phyloP scores from a whole-genome alignment of 2,329 filamentous ascomycete genomes.

The Exophiala sideris region DNA sequence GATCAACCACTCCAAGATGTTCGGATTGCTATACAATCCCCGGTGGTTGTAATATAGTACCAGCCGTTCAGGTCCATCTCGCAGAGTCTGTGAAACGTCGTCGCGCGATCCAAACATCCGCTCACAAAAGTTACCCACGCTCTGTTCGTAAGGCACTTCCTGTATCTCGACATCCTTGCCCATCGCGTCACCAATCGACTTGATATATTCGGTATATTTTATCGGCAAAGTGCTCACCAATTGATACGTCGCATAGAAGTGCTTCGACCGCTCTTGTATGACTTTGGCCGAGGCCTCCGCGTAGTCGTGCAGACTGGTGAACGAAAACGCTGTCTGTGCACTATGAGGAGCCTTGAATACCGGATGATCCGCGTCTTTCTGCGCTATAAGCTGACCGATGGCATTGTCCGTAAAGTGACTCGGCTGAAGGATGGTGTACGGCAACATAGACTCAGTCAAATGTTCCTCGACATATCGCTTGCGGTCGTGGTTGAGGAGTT shows the following conservation, averaged over 20 bases:
- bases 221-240: constrained; percentile 7
- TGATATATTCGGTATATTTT: constrained; percentile 7
- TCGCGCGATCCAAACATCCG: background rate
- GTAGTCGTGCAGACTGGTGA: constrained; percentile 7
- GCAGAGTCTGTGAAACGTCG: background rate
- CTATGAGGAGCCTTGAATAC: constrained; percentile 3
- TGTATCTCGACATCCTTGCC: constrained; percentile 7
- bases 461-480: constrained; percentile 34
- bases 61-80: constrained; percentile 2
- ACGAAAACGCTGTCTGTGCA: constrained; percentile 1
- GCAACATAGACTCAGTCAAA: constrained; percentile 34
- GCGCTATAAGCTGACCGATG: constrained; percentile 1
- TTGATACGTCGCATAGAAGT: constrained; percentile 11
- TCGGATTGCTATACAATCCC: constrained; percentile 2
- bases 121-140: background rate
- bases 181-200: background rate
- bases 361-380: background rate
- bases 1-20: constrained; percentile 14
- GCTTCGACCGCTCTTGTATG: constrained; percentile 1
- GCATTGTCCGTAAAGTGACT: constrained; percentile 12
- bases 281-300: constrained; percentile 8
- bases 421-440: constrained; percentile 30
- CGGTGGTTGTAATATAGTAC: constrained; percentile 11
- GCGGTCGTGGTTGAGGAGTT: constrained; percentile 24
- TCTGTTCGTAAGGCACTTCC: constrained; percentile 2